phyloP scores from a whole-genome alignment of 306 rosid genomes.

The Astragalus glycyphyllos region DNA sequence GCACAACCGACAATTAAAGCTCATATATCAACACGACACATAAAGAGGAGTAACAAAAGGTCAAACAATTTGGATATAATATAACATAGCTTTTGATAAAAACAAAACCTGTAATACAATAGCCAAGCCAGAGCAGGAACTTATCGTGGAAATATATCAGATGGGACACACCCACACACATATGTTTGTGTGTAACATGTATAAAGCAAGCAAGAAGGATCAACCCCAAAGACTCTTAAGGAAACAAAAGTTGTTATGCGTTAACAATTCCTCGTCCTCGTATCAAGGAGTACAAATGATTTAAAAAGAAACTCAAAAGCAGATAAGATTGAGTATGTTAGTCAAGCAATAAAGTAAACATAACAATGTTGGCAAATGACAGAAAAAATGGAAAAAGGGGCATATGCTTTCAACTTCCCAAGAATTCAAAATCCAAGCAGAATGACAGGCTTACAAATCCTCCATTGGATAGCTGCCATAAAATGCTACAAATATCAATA shows the following conservation, averaged over 20 bases:
- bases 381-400: constrained; percentile 3
- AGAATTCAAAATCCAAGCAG: constrained; percentile 10
- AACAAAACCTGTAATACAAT: background rate
- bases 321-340: constrained; percentile 11
- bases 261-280: background rate
- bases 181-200: background rate
- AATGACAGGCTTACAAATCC: background rate
- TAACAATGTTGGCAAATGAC: background rate
- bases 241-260: background rate
- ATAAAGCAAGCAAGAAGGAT: constrained; percentile 13
- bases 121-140: constrained; percentile 32
- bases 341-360: constrained; percentile 7
- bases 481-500: background rate
- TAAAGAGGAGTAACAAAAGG: constrained; percentile 25
- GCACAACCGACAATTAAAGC: constrained; percentile 12
- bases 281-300: background rate
- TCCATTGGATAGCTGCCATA: constrained; percentile 3
- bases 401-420: constrained; percentile 8
- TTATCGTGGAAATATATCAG: background rate
- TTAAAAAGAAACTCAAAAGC: constrained; percentile 7
- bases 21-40: constrained; percentile 10
- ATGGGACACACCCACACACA: background rate
- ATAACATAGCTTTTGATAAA: constrained; percentile 21
- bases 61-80: constrained; percentile 17
- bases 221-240: constrained; percentile 12